phyloP scores from a whole-genome alignment of 2,329 filamentous ascomycete species.

The Falciphora oryzae region DNA sequence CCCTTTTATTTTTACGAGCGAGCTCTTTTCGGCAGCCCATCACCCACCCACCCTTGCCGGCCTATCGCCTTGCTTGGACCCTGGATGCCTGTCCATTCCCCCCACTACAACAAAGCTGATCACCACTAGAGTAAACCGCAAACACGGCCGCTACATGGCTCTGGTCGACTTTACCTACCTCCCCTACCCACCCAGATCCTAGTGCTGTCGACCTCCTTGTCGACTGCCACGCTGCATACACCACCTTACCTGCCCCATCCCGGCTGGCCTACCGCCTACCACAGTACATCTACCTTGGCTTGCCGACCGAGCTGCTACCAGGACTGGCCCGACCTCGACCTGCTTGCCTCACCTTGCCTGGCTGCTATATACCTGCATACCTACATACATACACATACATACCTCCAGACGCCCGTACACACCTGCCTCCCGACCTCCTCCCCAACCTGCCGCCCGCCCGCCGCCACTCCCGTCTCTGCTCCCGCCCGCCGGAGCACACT shows the following conservation, averaged over 20 bases:
- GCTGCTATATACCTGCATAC: no score
- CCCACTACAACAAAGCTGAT: not conserved
- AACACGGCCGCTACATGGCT: not conserved
- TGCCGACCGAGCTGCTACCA: not conserved
- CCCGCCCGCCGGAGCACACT: not conserved
- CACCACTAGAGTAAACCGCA: not conserved
- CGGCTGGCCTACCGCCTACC: not conserved
- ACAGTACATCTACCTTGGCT: constrained; percentile 2
- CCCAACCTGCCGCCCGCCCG: constrained; percentile 1
- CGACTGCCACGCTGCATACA: constrained; percentile 1
- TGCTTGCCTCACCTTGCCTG: not conserved
- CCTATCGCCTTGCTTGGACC: constrained; percentile 1
- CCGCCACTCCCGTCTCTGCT: constrained; percentile 18
- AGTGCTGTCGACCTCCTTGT: not conserved
- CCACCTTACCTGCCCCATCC: not conserved
- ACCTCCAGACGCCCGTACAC: not conserved
- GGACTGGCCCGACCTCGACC: not conserved
- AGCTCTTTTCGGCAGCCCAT: not conserved
- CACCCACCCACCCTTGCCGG: constrained; percentile 1
- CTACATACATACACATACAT: not conserved
- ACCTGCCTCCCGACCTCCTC: constrained; percentile 1
- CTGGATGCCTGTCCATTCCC: not conserved
- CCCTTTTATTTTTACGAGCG: not conserved
- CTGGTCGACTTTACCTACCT: not conserved
- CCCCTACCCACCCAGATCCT: not conserved